These are phyloP conservation scores for Hyphodiscus sp. DNA, from an alignment of 2,329 filamentous ascomycete species.

Conservation along the genomic window DNA sequence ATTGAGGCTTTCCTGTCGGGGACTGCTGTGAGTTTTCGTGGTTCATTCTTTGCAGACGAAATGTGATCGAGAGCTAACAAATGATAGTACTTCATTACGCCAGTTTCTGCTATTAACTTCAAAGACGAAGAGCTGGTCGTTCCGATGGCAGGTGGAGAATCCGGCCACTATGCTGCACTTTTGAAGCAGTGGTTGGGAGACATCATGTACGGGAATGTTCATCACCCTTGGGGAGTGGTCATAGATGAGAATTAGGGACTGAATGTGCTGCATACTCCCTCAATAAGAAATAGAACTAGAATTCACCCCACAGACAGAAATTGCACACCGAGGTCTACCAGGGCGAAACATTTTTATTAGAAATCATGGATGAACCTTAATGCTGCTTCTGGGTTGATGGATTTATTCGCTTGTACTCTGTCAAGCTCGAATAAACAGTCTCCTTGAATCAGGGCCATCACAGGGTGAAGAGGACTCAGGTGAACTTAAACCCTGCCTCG, in stretches of 20 bases:
- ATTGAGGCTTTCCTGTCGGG: slow-evolving; percentile 81
- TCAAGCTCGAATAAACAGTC: too few relatives aligned
- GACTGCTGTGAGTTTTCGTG: slow-evolving; percentile 62
- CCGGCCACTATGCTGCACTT: slow-evolving; percentile 47
- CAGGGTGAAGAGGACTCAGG: too few relatives aligned
- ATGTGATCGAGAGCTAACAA: background rate
- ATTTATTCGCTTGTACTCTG: too few relatives aligned
- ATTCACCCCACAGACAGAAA: too few relatives aligned
- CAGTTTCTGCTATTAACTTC: slow-evolving; percentile 62
- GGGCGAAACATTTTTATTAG: too few relatives aligned
- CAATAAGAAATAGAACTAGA: too few relatives aligned
- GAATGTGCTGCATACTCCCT: background rate
- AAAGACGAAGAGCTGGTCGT: slow-evolving; percentile 56
- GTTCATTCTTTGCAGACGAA: background rate
- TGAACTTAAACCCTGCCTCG: too few relatives aligned
- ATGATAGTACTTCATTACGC: slow-evolving; percentile 60
- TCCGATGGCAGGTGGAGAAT: slow-evolving; percentile 48
- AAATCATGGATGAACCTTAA: too few relatives aligned
- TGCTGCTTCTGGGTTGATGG: too few relatives aligned
- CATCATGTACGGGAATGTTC: slow-evolving; percentile 66
- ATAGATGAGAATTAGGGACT: slow-evolving; percentile 43
- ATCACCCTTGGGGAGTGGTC: slow-evolving; percentile 64
- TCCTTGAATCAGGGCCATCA: too few relatives aligned
- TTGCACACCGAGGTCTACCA: too few relatives aligned
- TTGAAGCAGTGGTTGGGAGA: slow-evolving; percentile 62